A percentile compares a stretch with the other conserved stretches of the same genome.
phyloP scores from a whole-genome alignment of 2,329 filamentous ascomycete genomes.

The Hymenoscyphus scutula region DNA sequence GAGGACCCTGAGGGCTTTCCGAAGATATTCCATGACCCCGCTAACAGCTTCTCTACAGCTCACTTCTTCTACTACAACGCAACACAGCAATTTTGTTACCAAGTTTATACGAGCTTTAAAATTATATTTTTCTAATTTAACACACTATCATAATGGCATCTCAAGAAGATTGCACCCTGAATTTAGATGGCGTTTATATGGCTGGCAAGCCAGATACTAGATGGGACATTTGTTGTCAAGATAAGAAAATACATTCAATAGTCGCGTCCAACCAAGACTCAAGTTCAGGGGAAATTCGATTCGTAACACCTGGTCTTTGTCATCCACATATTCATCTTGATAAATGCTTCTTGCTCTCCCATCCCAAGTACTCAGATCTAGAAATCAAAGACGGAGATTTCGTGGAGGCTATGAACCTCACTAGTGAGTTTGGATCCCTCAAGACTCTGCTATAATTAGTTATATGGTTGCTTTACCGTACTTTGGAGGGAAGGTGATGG shows the following conservation, averaged over 20 bases:
- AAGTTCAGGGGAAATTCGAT: slow-evolving; percentile 17
- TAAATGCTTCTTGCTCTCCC: slow-evolving; percentile 59
- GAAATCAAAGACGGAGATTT: slow-evolving; percentile 61
- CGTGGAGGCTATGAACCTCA: slow-evolving; percentile 60
- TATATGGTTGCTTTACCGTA: too few relatives aligned
- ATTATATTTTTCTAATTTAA: background rate
- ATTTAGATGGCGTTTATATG: slow-evolving; percentile 35
- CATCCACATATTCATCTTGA: slow-evolving; percentile 74
- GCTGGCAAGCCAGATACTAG: slow-evolving; percentile 30
- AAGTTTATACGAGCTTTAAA: background rate
- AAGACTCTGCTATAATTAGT: slow-evolving; percentile 7
- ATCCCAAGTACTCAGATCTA: slow-evolving; percentile 58
- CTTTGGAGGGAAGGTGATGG: too few relatives aligned
- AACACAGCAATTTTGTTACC: background rate
- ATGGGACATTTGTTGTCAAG: slow-evolving; percentile 37
- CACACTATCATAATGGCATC: background rate
- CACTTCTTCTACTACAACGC: background rate
- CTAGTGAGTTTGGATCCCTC: slow-evolving; percentile 35
- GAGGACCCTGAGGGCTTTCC: background rate
- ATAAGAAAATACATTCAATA: slow-evolving; percentile 34
- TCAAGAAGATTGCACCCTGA: slow-evolving; percentile 4
- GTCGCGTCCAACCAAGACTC: slow-evolving; percentile 19
- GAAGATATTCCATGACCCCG: slow-evolving; percentile 1
- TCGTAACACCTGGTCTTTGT: slow-evolving; percentile 57
- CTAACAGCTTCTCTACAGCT: background rate